These are phyloP conservation scores for Juglanconis sp. DNA, from an alignment of 2,329 filamentous ascomycete genomes.

Conservation along the genomic window DNA sequence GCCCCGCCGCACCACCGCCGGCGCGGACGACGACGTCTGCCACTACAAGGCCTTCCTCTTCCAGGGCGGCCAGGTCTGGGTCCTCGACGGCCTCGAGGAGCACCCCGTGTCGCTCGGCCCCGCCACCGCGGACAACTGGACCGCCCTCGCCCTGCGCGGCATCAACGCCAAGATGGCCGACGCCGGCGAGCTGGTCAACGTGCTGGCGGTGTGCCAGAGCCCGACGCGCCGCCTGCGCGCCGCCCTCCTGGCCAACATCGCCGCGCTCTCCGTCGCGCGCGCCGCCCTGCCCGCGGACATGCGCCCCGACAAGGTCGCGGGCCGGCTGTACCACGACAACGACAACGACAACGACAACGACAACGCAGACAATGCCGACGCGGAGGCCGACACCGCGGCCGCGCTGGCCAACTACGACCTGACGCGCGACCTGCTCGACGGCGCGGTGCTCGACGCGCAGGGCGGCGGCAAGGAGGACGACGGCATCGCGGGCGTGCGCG, in stretches of 20 bases:
- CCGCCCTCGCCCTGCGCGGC: conserved; percentile 60
- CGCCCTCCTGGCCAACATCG: conserved; percentile 42
- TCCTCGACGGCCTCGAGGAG: conserved; percentile 78
- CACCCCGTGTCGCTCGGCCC: conserved; percentile 65
- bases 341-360: not conserved
- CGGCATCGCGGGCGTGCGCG: conserved; percentile 30
- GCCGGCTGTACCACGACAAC: not conserved
- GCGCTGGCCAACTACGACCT: conserved; percentile 8
- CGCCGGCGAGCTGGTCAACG: conserved; percentile 68
- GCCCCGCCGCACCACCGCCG: conserved; percentile 14
- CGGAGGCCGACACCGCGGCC: conserved; percentile 1
- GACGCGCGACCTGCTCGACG: not conserved
- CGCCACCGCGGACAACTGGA: conserved; percentile 55
- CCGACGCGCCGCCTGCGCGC: conserved; percentile 50
- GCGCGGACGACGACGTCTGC: conserved; percentile 58
- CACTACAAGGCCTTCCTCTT: conserved; percentile 92
- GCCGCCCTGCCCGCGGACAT: conserved; percentile 29
- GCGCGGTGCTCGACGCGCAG: not conserved
- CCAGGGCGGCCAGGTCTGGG: conserved; percentile 69
- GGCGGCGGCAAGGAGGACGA: conserved; percentile 18
- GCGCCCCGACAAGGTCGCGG: not conserved
- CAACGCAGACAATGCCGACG: not conserved
- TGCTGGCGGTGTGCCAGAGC: conserved; percentile 71
- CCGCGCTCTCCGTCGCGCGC: conserved; percentile 27
- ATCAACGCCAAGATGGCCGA: conserved; percentile 67